These are phyloP conservation scores for Echinochloa phyllopogon DNA, from an alignment of 176 grass and related monocot genomes.

Conservation along the genomic window DNA sequence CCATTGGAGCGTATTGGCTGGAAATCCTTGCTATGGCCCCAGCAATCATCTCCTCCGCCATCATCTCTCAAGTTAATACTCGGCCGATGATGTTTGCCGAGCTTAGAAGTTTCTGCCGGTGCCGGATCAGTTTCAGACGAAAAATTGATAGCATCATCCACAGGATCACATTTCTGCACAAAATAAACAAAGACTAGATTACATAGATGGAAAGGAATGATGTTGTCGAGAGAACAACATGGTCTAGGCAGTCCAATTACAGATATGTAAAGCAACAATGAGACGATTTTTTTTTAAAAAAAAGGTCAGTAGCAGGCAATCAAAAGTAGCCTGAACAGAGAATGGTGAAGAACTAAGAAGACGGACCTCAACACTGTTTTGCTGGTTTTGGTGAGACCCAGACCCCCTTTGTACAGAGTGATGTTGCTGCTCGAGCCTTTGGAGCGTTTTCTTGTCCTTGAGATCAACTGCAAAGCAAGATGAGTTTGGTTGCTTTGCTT, in stretches of 20 bases:
- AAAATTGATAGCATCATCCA: slow-evolving; percentile 4
- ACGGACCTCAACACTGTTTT: slow-evolving; percentile 16
- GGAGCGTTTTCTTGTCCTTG: slow-evolving; percentile 35
- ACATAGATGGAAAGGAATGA: neutral
- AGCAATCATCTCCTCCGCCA: slow-evolving; percentile 17
- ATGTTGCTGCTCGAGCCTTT: slow-evolving; percentile 30
- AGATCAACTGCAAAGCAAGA: slow-evolving; percentile 35
- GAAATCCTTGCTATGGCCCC: slow-evolving; percentile 49
- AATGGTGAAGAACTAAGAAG: neutral
- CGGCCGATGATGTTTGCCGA: neutral
- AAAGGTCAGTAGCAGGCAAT: neutral
- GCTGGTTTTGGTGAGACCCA: neutral
- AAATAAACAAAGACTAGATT: neutral
- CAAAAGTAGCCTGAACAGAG: neutral
- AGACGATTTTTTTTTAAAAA: neutral
- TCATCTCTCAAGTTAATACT: slow-evolving; percentile 16
- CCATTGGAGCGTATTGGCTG: neutral
- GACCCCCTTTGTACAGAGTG: neutral
- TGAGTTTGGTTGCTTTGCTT: neutral
- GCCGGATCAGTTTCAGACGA: neutral
- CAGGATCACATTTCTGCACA: slow-evolving; percentile 33
- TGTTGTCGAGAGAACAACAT: slow-evolving; percentile 1
- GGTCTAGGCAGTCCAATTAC: neutral
- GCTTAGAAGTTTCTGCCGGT: slow-evolving; percentile 27
- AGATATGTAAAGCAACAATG: neutral